Base-by-base conservation (phyloP, 306 rosid genomes). In the Bauhinia variegata region DNA sequence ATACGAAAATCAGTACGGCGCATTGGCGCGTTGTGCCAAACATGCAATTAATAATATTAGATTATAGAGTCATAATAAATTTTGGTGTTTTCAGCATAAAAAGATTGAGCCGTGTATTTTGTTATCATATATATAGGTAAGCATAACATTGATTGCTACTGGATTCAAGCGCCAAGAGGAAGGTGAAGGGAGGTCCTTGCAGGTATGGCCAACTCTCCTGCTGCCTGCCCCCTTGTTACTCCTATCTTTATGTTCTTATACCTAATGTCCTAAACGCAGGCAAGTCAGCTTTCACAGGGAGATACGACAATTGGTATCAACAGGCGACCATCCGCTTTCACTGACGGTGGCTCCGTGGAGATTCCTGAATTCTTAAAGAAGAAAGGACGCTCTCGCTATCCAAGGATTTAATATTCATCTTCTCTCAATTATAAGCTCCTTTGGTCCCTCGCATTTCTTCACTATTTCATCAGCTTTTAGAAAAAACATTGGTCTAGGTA, bases 131-230 rank as follows among this genome's bases (percentile, higher is more conserved):
- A n/a, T n/a, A 61, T 82, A 93, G 99, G 96, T 93, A 31, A 93
- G 99, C 75, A 93, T 93, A 64, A 93, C 99, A 57, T 79, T 93
- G 23, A 93, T 93, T 77, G 99, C 99, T n/a, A 93, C 99, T 32
- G 99, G 99, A 75, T 90, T 93, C 86, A 93, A 90, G 91, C 97
- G 99, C 60, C 99, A 90, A 83, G 99, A 93, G 73, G 97, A 93
- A 75, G 85, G 76, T 67, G 97, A 88, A 61, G 95, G 86, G 36
- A 83, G 92, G 80, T 84, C 88, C 52, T 47, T 67, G 52, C 96
- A 86, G 91, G 99, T 89, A 84, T 70, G 46, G 47, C 60, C 31
- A 67, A 12, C 49, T 8, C 43, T n/a, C n/a, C n/a, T n/a, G n/a
- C n/a, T n/a, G n/a, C n/a, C n/a, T n/a, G n/a, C n/a, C n/a, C n/a